Conservation (phyloP, 1,284 basidiomycete genomes). For the Fomitopsis schrenkii region DNA sequence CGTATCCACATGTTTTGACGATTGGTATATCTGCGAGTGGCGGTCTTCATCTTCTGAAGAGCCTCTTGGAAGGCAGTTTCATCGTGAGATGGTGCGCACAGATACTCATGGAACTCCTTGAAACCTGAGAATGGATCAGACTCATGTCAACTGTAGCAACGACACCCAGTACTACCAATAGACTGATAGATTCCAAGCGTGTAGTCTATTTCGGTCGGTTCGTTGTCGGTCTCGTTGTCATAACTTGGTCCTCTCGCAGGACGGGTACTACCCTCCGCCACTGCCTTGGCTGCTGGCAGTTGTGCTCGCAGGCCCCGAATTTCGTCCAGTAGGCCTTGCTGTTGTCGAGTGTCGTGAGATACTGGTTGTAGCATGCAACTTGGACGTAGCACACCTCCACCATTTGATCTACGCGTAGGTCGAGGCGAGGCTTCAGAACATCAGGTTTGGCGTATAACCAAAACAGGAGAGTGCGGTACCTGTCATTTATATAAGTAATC, state of each 20-base stretch:
- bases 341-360: neutral
- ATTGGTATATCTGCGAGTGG: conserved; percentile 91
- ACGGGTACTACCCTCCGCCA: neutral
- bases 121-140: conserved; percentile 55
- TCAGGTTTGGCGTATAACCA: conserved; percentile 86
- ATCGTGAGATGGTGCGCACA: conserved; percentile 38
- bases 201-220: conserved; percentile 41
- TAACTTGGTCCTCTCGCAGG: neutral
- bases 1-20: conserved; percentile 91
- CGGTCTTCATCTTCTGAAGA: conserved; percentile 78
- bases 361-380: neutral
- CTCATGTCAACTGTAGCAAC: neutral
- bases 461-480: conserved; percentile 83
- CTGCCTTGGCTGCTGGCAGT: conserved; percentile 18
- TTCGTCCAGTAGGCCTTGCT: conserved; percentile 87
- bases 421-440: conserved; percentile 64
- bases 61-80: conserved; percentile 52
- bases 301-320: conserved; percentile 52
- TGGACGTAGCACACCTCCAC: conserved; percentile 52
- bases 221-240: neutral
- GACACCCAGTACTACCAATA: conserved; percentile 60
- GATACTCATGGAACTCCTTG: conserved; percentile 80
- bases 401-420: conserved; percentile 88
- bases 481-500: conserved; percentile 23
- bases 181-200: conserved; percentile 91